phyloP scores from a whole-genome alignment of 2,329 filamentous ascomycete species.

The Immersiporthe knoxdaviesiana region DNA sequence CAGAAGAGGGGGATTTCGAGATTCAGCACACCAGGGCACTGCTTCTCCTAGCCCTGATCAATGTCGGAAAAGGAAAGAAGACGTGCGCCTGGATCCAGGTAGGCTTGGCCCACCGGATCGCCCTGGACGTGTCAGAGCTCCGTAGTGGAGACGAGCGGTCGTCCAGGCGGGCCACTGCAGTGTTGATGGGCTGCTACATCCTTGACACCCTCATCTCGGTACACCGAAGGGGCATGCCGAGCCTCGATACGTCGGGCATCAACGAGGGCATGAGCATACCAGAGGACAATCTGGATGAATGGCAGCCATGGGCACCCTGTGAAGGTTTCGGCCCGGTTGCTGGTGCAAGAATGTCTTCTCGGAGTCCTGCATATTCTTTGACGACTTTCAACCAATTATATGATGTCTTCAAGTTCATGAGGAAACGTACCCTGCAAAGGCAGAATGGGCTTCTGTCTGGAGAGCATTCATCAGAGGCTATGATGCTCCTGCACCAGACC shows the following conservation, averaged over 20 bases:
- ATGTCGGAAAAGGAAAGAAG: slow-evolving; percentile 61
- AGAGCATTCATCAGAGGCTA: slow-evolving; percentile 21
- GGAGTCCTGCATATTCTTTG: slow-evolving; percentile 42
- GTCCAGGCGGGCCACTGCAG: slow-evolving; percentile 35
- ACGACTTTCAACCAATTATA: slow-evolving; percentile 49
- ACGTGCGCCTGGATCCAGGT: slow-evolving; percentile 66
- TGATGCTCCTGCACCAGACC: slow-evolving; percentile 31
- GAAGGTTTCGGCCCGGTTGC: slow-evolving; percentile 40
- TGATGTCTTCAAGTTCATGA: slow-evolving; percentile 43
- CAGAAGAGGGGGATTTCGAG: slow-evolving; percentile 52
- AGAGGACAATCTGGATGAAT: slow-evolving; percentile 73
- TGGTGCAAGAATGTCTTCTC: slow-evolving; percentile 32
- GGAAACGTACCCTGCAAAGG: slow-evolving; percentile 30
- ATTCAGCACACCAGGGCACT: slow-evolving; percentile 59
- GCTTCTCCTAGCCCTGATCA: slow-evolving; percentile 63
- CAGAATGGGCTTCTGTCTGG: slow-evolving; percentile 15
- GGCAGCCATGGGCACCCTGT: slow-evolving; percentile 70
- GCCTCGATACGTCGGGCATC: slow-evolving; percentile 53
- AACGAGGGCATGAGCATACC: slow-evolving; percentile 50
- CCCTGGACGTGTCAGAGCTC: slow-evolving; percentile 39
- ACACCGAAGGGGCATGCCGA: slow-evolving; percentile 52
- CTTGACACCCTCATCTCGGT: slow-evolving; percentile 63
- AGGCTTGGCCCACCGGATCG: slow-evolving; percentile 63
- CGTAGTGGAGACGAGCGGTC: slow-evolving; percentile 25
- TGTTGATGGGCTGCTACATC: slow-evolving; percentile 60